A percentile compares a stretch with the other conserved stretches of the same genome.
Evolutionary conservation across 176 grass and related monocot genomes (phyloP).

Genomic region (Rhynchospora tenuis): DNA sequence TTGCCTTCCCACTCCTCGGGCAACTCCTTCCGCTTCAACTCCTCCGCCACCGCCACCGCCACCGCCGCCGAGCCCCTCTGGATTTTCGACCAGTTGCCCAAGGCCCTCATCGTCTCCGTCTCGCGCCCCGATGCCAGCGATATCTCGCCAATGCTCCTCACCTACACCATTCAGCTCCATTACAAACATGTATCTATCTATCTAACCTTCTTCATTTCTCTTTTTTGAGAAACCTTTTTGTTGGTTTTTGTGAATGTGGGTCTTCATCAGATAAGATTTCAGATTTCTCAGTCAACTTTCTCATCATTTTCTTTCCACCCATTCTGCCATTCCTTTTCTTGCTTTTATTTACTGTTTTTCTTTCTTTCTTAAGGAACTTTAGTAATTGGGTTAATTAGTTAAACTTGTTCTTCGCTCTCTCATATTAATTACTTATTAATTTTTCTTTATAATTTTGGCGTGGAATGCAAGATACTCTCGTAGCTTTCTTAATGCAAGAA

Average conservation of each 20-base stretch:
- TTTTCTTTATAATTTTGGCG: not conserved
- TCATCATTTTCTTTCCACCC: not conserved
- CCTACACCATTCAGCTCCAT: conserved; percentile 44
- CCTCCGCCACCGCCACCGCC: too few relatives aligned
- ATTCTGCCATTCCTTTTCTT: too few relatives aligned
- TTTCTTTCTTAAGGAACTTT: not conserved
- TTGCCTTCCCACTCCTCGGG: conserved; percentile 26
- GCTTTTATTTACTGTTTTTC: not conserved
- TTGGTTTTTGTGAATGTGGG: not conserved
- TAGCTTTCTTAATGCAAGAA: too few relatives aligned
- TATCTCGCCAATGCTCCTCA: conserved; percentile 49
- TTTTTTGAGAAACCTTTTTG: too few relatives aligned
- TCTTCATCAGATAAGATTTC: not conserved
- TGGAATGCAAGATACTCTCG: not conserved
- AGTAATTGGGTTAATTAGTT: not conserved
- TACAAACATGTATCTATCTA: conserved; percentile 33
- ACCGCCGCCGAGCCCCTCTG: not conserved
- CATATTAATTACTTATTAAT: not conserved
- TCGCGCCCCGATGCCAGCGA: conserved; percentile 38
- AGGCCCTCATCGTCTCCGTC: conserved; percentile 27
- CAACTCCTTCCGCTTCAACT: conserved; percentile 17
- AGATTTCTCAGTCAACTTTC: not conserved
- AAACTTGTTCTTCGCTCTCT: not conserved
- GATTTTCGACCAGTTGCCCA: conserved; percentile 45
- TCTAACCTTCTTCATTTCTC: too few relatives aligned